A percentile compares a stretch with the other conserved stretches of the same genome.
phyloP scores from a whole-genome alignment of 495 filamentous ascomycete species.

The Symbiotaphrina buchneri region DNA sequence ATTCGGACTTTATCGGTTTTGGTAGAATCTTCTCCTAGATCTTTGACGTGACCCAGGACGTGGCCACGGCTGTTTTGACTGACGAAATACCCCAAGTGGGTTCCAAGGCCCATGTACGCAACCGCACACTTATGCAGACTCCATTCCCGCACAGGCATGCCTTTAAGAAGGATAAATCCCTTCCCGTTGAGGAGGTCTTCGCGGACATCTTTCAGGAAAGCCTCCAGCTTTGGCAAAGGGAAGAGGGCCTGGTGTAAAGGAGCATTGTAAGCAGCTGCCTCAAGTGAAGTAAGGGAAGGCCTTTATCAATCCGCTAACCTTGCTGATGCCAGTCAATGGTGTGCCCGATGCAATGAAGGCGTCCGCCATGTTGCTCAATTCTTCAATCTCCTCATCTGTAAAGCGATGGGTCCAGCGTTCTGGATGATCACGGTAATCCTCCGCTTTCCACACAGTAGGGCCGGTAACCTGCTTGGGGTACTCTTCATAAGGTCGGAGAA shows the following conservation, averaged over 20 bases:
- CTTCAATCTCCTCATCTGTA: conserved; percentile 37
- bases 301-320: no score
- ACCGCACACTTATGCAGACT: conserved; percentile 55
- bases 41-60: conserved; percentile 78
- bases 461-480: conserved; percentile 59
- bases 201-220: conserved; percentile 30
- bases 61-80: conserved; percentile 76
- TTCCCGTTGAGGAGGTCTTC: conserved; percentile 61
- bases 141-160: conserved; percentile 57
- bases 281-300: no score
- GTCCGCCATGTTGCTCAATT: conserved; percentile 45
- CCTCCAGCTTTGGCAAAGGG: conserved; percentile 35
- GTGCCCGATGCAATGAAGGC: conserved; percentile 34
- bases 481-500: conserved; percentile 39
- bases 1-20: conserved; percentile 70
- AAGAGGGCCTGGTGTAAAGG: conserved; percentile 33
- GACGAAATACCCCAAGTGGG: conserved; percentile 66
- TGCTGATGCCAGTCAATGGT: conserved; percentile 53
- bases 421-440: conserved; percentile 43
- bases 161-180: conserved; percentile 78
- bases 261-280: no score
- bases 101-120: conserved; percentile 76
- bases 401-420: conserved; percentile 63
- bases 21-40: conserved; percentile 61
- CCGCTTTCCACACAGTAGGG: conserved; percentile 55